Evolutionary conservation across 164 flowering plant genomes (phyloP).

Genomic region (Akebia trifoliata): DNA sequence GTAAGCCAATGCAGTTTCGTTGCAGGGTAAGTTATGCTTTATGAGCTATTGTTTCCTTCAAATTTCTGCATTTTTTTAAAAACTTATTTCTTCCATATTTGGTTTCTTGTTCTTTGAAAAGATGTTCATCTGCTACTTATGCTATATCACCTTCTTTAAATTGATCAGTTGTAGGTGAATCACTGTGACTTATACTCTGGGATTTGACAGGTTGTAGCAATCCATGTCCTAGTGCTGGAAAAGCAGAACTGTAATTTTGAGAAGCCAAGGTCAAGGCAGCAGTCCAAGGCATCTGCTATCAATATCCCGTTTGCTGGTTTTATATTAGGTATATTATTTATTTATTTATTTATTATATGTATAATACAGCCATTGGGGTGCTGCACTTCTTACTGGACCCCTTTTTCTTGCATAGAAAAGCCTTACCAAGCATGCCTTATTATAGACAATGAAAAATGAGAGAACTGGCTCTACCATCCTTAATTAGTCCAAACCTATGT

Average conservation of each 20-base stretch:
- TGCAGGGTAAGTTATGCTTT: slow-evolving; percentile 50
- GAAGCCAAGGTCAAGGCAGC: slow-evolving; percentile 9
- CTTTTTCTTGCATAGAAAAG: too few species aligned
- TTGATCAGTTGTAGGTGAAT: neutral
- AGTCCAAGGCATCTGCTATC: slow-evolving; percentile 16
- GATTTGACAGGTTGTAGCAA: slow-evolving; percentile 53
- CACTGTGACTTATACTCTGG: neutral
- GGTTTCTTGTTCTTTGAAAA: neutral
- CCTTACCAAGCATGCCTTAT: too few species aligned
- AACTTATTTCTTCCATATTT: neutral
- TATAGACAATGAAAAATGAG: too few species aligned
- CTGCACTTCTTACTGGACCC: too few species aligned
- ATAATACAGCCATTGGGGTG: too few species aligned
- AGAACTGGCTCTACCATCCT: too few species aligned
- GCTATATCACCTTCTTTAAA: neutral
- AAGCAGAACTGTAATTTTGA: slow-evolving; percentile 17
- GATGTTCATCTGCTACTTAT: neutral
- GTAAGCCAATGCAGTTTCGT: slow-evolving; percentile 29
- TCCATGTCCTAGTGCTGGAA: slow-evolving; percentile 51
- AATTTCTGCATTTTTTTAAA: neutral
- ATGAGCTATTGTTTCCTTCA: neutral
- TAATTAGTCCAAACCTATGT: too few species aligned
- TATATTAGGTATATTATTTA: slow-evolving; percentile 48
- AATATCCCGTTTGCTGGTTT: slow-evolving; percentile 70
- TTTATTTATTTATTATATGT: neutral